Percentiles rank a stretch among this genome's conserved stretches.
phyloP scores from a whole-genome alignment of 1,284 basidiomycete genomes.

The Ceratobasidium sp. region DNA sequence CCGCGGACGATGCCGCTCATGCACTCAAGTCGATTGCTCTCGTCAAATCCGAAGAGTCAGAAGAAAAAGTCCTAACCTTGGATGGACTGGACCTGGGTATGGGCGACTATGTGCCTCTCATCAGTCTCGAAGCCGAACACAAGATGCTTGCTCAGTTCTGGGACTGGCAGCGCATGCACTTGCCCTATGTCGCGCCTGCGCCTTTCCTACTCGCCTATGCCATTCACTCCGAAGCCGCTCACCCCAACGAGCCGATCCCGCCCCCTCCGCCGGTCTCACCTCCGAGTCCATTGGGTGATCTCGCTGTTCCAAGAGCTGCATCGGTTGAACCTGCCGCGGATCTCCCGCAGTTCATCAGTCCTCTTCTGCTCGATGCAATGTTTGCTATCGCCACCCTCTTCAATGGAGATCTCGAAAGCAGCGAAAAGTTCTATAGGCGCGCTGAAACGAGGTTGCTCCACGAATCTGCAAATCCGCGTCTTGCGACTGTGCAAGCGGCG shows the following conservation, averaged over 20 bases:
- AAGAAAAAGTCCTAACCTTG: background rate
- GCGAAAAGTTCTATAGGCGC: constrained; percentile 29
- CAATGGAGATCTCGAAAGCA: constrained; percentile 13
- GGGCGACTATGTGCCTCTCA: constrained; percentile 15
- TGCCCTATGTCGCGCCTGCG: constrained; percentile 37
- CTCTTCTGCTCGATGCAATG: constrained; percentile 24
- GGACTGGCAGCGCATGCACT: constrained; percentile 45
- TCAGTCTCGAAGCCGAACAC: constrained; percentile 29
- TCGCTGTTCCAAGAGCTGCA: constrained; percentile 29
- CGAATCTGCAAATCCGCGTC: constrained; percentile 33
- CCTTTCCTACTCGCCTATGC: constrained; percentile 45
- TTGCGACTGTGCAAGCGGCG: constrained; percentile 32
- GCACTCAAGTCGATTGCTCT: constrained; percentile 7
- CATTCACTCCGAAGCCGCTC: constrained; percentile 21
- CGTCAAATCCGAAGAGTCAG: background rate
- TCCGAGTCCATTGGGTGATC: constrained; percentile 27
- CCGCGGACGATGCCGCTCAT: constrained; percentile 15
- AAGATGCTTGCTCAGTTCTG: constrained; percentile 42
- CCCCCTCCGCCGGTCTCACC: background rate
- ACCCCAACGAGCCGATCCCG: constrained; percentile 36
- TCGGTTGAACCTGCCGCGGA: constrained; percentile 18
- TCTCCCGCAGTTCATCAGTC: constrained; percentile 34
- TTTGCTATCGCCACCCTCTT: constrained; percentile 38
- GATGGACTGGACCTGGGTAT: constrained; percentile 35
- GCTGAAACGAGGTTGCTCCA: constrained; percentile 1